Percentiles rank a stretch among this genome's conserved stretches.
Conservation (phyloP, 345 rosid species). For the Ricinus communis region DNA sequence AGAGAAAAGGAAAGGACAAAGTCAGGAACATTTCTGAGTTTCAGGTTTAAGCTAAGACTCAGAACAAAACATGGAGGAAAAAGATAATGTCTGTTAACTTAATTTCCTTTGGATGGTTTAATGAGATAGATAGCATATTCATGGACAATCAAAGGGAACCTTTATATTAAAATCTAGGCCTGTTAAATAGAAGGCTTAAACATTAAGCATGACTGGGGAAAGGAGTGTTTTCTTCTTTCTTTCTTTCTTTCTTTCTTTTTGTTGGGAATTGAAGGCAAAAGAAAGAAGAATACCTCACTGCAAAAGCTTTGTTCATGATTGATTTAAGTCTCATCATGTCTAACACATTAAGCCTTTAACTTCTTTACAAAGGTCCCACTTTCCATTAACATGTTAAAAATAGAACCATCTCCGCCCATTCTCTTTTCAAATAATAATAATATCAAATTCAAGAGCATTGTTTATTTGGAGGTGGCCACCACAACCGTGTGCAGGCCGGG, state of each 20-base stretch:
- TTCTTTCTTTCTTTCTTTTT: not conserved
- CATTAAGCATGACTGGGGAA: too few species aligned
- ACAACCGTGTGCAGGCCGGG: not conserved
- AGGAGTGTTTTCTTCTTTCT: too few species aligned
- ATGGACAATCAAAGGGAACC: too few species aligned
- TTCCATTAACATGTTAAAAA: not conserved
- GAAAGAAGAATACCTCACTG: not conserved
- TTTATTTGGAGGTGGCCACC: not conserved
- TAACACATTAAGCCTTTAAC: not conserved
- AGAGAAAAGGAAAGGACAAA: not conserved
- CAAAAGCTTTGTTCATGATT: slow-evolving; percentile 3
- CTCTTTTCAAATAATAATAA: not conserved
- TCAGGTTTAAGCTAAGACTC: not conserved
- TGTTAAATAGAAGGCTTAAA: too few species aligned
- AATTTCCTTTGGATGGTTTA: too few species aligned
- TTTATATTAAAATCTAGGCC: too few species aligned
- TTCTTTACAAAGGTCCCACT: not conserved
- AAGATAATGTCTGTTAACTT: too few species aligned
- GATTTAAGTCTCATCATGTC: slow-evolving; percentile 20
- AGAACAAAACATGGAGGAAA: too few species aligned
- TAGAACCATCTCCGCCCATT: too few species aligned
- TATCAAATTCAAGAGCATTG: not conserved
- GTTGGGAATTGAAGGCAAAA: not conserved
- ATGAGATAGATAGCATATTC: too few species aligned
- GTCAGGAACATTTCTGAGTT: not conserved